Conservation (phyloP, 371 early-diverging fungal genomes). For the Aphelidium insulamus region DNA sequence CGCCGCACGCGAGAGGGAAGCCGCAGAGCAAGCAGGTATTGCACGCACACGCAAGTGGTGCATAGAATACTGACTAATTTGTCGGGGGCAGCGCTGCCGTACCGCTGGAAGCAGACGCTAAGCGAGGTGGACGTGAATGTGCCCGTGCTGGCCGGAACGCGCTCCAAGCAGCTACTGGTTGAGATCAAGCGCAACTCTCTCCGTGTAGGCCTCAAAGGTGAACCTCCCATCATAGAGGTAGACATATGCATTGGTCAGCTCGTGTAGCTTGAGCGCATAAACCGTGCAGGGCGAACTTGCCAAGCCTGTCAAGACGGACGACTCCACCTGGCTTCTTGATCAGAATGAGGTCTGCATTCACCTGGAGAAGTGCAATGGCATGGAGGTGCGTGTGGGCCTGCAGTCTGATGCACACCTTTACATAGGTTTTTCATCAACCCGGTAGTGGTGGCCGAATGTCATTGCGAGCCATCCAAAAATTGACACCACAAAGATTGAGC, state of each 20-base stretch:
- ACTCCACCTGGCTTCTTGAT: slow-evolving; percentile 65
- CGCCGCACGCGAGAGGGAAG: no score
- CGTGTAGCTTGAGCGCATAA: neutral
- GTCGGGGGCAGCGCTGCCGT: slow-evolving; percentile 24
- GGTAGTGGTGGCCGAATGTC: slow-evolving; percentile 87
- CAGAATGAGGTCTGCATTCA: slow-evolving; percentile 47
- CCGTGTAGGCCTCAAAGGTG: slow-evolving; percentile 49
- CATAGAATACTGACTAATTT: no score
- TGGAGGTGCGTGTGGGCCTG: no score
- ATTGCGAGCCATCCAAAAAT: slow-evolving; percentile 55
- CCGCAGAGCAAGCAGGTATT: no score
- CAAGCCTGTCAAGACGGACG: slow-evolving; percentile 46
- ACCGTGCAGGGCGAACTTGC: slow-evolving; percentile 37
- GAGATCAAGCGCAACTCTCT: slow-evolving; percentile 37
- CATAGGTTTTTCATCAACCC: no score
- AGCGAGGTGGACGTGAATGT: slow-evolving; percentile 55
- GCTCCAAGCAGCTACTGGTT: slow-evolving; percentile 40
- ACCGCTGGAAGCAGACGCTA: slow-evolving; percentile 67
- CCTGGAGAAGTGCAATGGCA: slow-evolving; percentile 55
- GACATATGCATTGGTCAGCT: no score
- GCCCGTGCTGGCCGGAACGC: slow-evolving; percentile 51
- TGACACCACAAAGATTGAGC: slow-evolving; percentile 69
- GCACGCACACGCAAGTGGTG: no score
- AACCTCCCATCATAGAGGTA: slow-evolving; percentile 49
- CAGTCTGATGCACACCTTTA: no score